Conservation (phyloP, 2,329 filamentous ascomycete species). For the Colletotrichum sp. region DNA sequence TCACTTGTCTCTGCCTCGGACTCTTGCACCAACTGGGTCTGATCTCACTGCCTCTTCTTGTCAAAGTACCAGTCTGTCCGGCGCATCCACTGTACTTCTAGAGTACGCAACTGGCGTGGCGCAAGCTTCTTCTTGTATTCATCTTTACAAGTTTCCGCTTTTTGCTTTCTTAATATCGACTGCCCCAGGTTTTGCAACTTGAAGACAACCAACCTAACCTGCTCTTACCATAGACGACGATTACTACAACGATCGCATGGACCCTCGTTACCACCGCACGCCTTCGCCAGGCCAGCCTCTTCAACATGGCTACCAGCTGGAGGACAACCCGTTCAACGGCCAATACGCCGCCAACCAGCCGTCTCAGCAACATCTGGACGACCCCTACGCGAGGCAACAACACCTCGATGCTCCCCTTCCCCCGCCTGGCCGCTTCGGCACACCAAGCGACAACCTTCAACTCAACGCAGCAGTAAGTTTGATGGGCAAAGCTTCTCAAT, state of each 20-base stretch:
- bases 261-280: constrained; percentile 63
- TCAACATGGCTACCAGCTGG: constrained; percentile 79
- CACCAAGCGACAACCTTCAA: constrained; percentile 77
- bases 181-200: background rate
- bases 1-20: background rate
- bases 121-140: background rate
- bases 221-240: constrained; percentile 55
- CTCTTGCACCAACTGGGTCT: background rate
- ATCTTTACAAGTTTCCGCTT: constrained; percentile 1
- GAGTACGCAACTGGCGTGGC: constrained; percentile 15
- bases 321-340: constrained; percentile 72
- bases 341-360: constrained; percentile 31
- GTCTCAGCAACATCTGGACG: constrained; percentile 59
- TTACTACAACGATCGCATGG: constrained; percentile 66
- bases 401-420: constrained; percentile 28
- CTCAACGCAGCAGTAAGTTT: constrained; percentile 82
- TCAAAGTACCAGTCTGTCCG: background rate
- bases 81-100: background rate
- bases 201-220: constrained; percentile 21
- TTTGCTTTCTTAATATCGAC: background rate
- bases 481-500: background rate
- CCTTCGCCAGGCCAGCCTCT: constrained; percentile 80
- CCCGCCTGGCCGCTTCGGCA: constrained; percentile 42
- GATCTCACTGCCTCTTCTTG: background rate
- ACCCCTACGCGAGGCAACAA: constrained; percentile 66